These are phyloP conservation scores for Trametes cinnabarina DNA, from an alignment of 768 basidiomycete genomes.

Conservation along the genomic window DNA sequence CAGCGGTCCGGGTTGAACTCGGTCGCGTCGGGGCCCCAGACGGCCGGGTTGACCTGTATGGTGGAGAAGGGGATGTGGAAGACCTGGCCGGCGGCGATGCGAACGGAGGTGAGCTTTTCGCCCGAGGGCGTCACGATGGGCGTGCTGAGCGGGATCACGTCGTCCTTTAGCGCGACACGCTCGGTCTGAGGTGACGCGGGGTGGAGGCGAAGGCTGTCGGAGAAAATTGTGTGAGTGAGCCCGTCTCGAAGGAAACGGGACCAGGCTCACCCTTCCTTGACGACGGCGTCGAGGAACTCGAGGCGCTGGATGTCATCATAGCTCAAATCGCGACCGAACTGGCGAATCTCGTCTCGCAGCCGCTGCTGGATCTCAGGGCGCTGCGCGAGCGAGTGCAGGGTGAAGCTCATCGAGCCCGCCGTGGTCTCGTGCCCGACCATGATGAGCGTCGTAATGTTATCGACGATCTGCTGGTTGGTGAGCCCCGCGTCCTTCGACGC, in stretches of 20 bases:
- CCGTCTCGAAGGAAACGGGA: too few relatives aligned
- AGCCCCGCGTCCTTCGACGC: conserved; percentile 8
- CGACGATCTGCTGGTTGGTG: conserved; percentile 23
- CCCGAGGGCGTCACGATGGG: conserved; percentile 34
- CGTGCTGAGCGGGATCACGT: conserved; percentile 40
- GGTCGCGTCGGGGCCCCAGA: conserved; percentile 38
- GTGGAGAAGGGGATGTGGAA: conserved; percentile 30
- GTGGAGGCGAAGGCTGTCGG: conserved; percentile 39
- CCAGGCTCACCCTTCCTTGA: conserved; percentile 35
- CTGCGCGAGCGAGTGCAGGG: conserved; percentile 39
- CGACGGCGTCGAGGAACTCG: conserved; percentile 41
- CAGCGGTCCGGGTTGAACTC: conserved; percentile 42
- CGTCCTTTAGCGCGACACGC: conserved; percentile 39
- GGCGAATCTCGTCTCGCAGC: conserved; percentile 38
- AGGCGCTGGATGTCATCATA: conserved; percentile 40
- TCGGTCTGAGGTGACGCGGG: conserved; percentile 41
- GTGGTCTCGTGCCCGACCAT: conserved; percentile 47
- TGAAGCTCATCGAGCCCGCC: conserved; percentile 35
- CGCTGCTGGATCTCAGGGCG: conserved; percentile 37
- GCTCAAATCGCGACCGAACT: conserved; percentile 30
- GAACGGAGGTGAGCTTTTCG: conserved; percentile 27
- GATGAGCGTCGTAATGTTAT: conserved; percentile 34
- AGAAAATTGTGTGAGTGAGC: too few relatives aligned
- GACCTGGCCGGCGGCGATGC: conserved; percentile 38
- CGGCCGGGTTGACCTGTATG: conserved; percentile 33